Base-by-base conservation (phyloP, 1,284 basidiomycete species). In the Kwoniella shivajii region DNA sequence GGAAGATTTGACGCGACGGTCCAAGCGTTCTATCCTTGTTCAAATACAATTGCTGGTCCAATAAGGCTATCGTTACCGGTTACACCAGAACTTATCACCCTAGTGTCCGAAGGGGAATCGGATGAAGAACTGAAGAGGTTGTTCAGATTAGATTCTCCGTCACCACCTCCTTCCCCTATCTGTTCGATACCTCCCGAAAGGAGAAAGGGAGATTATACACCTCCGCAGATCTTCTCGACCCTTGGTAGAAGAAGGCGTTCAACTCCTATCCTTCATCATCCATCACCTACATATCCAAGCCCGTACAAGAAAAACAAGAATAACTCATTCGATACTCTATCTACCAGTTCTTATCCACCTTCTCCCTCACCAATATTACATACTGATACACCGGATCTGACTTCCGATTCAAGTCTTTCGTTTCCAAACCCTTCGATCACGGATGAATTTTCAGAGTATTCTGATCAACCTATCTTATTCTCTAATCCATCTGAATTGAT, bases 371-470 rank as follows among this genome's bases (percentile, higher is more conserved):
- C 56, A 14, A 18, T 51, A 5, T 34, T 44, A 16, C 27, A 24
- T 14, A 13, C 31, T 2, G 48, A 42, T 13, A 58, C 56, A 16
- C 51, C 51, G 11, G 56, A 50, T n/a, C 47, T 58, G 18, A 54
- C 56, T 36, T 47, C 56, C 1, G 51, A 43, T 34, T 54, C 56
- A 13, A 53, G 26, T 42, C 45, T 27, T 27, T 50, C 36, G 16
- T 29, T 37, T 20, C 29, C 22, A 26, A 33, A 37, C 16, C 16
- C n/a, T 9, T 24, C 30, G 1, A 41, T 27, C 10, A 50, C 10
- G 16, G 1, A n/a, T n/a, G n/a, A n/a, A n/a, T n/a, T n/a, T n/a
- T n/a, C n/a, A 5, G 11, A 10, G 1, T 20, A 31, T 27, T 50
- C 26, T 6, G 48, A 52, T 41, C 30, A 46, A 22, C 36, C 60